These are phyloP conservation scores for Penicillium sp. DNA, from an alignment of 2,329 filamentous ascomycete species.

Conservation along the genomic window DNA sequence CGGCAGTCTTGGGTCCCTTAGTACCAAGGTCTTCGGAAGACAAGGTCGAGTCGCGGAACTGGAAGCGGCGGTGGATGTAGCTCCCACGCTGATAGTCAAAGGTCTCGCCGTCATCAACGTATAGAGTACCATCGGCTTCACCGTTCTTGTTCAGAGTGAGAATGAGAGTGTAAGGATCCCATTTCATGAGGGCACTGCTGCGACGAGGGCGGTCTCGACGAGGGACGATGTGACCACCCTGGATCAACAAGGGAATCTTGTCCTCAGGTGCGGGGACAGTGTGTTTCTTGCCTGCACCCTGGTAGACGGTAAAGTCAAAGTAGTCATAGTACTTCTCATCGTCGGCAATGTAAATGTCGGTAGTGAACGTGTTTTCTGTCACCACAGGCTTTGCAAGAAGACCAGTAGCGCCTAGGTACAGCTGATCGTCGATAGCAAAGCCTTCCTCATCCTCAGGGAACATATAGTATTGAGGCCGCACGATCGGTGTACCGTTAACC, in stretches of 20 bases:
- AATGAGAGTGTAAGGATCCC: constrained; percentile 91
- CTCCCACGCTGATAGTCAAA: constrained; percentile 85
- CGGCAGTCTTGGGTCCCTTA: constrained; percentile 64
- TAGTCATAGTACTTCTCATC: constrained; percentile 93
- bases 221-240: constrained; percentile 86
- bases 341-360: constrained; percentile 85
- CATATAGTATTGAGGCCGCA: constrained; percentile 90
- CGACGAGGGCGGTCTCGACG: constrained; percentile 85
- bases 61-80: constrained; percentile 83
- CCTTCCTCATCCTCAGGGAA: constrained; percentile 83
- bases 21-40: constrained; percentile 67
- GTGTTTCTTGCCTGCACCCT: constrained; percentile 68
- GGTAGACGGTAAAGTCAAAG: constrained; percentile 79
- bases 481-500: constrained; percentile 78
- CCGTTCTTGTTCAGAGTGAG: constrained; percentile 68
- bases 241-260: constrained; percentile 86
- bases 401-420: constrained; percentile 86
- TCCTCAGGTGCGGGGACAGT: constrained; percentile 77
- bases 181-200: constrained; percentile 85
- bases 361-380: constrained; percentile 69
- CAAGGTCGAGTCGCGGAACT: constrained; percentile 62
- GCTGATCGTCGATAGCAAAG: constrained; percentile 88
- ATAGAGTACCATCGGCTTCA: constrained; percentile 78
- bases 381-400: constrained; percentile 91
- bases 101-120: constrained; percentile 90